These are phyloP conservation scores for Paramarasmius palmivorus DNA, from an alignment of 1,284 basidiomycete species.

Conservation along the genomic window DNA sequence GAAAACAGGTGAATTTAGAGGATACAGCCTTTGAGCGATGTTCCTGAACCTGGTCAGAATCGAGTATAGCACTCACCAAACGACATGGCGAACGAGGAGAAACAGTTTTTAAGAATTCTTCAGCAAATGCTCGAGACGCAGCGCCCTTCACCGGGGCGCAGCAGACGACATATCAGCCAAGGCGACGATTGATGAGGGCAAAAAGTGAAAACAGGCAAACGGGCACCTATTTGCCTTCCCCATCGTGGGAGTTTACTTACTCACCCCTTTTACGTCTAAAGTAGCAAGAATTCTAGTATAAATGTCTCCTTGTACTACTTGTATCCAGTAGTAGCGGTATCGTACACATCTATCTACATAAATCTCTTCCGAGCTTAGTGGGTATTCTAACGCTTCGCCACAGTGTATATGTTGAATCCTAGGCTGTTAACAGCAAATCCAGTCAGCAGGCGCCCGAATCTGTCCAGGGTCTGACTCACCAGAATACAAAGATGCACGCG, in stretches of 20 bases:
- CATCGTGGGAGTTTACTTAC: neutral
- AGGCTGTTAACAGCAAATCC: conserved; percentile 49
- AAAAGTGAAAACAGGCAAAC: conserved; percentile 2
- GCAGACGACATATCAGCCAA: conserved; percentile 6
- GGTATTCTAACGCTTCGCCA: conserved; percentile 34
- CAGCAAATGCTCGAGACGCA: neutral
- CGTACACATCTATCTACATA: neutral
- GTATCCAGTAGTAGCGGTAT: neutral
- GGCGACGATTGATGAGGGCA: neutral
- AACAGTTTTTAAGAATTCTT: neutral
- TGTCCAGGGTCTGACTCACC: conserved; percentile 50
- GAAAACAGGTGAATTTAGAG: conserved; percentile 3
- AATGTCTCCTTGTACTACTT: no score
- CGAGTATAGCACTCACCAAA: conserved; percentile 14
- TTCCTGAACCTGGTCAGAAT: neutral
- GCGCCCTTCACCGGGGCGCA: neutral
- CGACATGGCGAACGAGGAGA: conserved; percentile 13
- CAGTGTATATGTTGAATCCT: conserved; percentile 74
- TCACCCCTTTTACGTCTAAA: neutral
- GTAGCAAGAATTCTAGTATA: neutral
- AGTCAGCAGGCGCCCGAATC: conserved; percentile 1
- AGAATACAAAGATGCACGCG: conserved; percentile 81
- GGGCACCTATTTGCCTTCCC: conserved; percentile 1
- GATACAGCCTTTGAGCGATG: conserved; percentile 13
- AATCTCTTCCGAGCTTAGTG: neutral